A percentile compares a stretch with the other conserved stretches of the same genome.
Conservation (phyloP, 2,329 filamentous ascomycete genomes). For the Ophiostoma sp. region DNA sequence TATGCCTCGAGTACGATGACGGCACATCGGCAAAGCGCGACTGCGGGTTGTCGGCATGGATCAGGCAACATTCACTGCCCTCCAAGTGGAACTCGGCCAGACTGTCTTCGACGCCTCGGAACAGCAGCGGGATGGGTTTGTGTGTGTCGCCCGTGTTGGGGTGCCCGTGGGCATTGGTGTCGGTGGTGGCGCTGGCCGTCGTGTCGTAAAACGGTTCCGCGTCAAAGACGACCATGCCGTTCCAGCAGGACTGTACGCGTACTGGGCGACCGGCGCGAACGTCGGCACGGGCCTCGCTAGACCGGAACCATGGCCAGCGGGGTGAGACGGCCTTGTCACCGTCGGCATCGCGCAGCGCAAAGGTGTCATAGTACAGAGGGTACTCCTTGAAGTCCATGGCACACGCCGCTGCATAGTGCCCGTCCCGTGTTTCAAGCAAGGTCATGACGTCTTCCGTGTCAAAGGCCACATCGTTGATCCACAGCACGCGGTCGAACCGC, state of each 20-base stretch:
- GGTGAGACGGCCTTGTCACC: conserved; percentile 54
- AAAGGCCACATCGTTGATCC: conserved; percentile 63
- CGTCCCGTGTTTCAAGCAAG: conserved; percentile 55
- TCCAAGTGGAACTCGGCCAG: conserved; percentile 66
- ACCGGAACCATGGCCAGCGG: conserved; percentile 62
- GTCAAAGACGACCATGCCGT: conserved; percentile 56
- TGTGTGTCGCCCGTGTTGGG: conserved; percentile 30
- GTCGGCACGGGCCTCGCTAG: conserved; percentile 43
- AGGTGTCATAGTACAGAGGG: conserved; percentile 61
- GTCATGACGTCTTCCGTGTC: conserved; percentile 51
- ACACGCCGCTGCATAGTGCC: conserved; percentile 60
- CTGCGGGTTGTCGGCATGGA: conserved; percentile 69
- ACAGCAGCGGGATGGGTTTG: conserved; percentile 46
- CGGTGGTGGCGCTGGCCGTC: neutral
- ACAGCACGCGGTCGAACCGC: conserved; percentile 57
- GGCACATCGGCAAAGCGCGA: conserved; percentile 34
- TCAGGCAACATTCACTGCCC: conserved; percentile 76
- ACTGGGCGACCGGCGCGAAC: conserved; percentile 53
- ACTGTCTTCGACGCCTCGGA: conserved; percentile 63
- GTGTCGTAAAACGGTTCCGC: conserved; percentile 49
- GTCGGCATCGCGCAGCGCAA: conserved; percentile 56
- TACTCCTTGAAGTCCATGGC: conserved; percentile 58
- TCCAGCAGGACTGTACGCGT: conserved; percentile 67
- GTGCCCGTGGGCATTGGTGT: too few relatives aligned
- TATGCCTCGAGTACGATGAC: neutral